Conservation (phyloP, 2,329 filamentous ascomycete genomes). For the Atkinsonella texensis region DNA sequence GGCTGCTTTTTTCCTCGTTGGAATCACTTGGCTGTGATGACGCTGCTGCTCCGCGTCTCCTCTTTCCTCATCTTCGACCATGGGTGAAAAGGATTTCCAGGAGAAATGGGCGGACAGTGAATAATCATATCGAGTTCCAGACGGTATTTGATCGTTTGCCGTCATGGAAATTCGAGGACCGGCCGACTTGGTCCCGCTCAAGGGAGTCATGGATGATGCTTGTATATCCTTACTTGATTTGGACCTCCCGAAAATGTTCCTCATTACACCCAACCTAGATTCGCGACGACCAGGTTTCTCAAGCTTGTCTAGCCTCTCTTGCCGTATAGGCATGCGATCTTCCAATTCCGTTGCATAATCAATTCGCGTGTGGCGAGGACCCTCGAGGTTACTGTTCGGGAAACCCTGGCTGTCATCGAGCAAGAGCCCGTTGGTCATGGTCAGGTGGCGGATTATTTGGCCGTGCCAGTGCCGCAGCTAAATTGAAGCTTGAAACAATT, state of each 20-base stretch:
- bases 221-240: conserved; percentile 26
- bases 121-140: conserved; percentile 14
- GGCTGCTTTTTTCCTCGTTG: conserved; percentile 6
- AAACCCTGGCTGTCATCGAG: conserved; percentile 4
- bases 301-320: conserved; percentile 20
- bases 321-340: conserved; percentile 19
- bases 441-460: neutral
- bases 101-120: conserved; percentile 16
- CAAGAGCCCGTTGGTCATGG: conserved; percentile 3
- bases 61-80: conserved; percentile 5
- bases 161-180: conserved; percentile 29
- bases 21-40: neutral
- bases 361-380: conserved; percentile 15
- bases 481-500: neutral
- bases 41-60: conserved; percentile 7
- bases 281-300: conserved; percentile 34
- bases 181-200: conserved; percentile 20
- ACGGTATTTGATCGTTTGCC: conserved; percentile 28
- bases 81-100: conserved; percentile 24
- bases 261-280: conserved; percentile 39
- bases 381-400: conserved; percentile 11
- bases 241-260: conserved; percentile 37
- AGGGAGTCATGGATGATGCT: conserved; percentile 16
- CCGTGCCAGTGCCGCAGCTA: neutral
- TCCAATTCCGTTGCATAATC: conserved; percentile 6